Evolutionary conservation across 305 asterid genomes (phyloP), one percentile per base, ranked within the genome.

Genomic region (Solanum hybrid): DNA sequence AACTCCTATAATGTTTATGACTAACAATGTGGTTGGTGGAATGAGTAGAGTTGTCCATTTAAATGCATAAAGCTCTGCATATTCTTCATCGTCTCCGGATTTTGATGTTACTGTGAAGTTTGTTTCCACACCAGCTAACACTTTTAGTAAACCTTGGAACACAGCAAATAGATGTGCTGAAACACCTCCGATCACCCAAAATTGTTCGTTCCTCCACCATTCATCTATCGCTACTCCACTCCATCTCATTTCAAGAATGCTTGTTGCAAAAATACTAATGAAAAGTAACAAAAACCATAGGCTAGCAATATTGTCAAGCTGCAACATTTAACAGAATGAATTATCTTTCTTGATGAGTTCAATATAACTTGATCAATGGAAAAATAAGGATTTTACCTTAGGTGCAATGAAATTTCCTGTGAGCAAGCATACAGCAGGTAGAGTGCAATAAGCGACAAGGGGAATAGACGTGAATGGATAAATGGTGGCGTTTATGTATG

Each of bases 161-260:
- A 94, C 93, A 14, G 95, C 96, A 36, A 95, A 94, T 20, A 95
- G 91, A 86, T 95, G 97, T 0, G 97, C 92, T 0, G 96, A 95
- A 77, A 91, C 93, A 5, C 96, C 97, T 35, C 96, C 95, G 6
- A 95, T 95, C 51, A 95, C 97, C 96, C 97, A 94, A 64, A 95
- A 95, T 86, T 95, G 97, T 84, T 95, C 97, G 14, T 95, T 95
- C 79, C 95, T 92, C 97, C 96, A 95, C 95, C 93, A 92, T 69
- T 94, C 95, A 20, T 95, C 95, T 3, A 95, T 91, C 13, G 92
- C 89, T 3, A 93, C 95, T 13, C 93, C 94, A 8, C 97, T 93
- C 96, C 97, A 94, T 64, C 91, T 94, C 94, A 92, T 93, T 89
- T 95, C 97, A 22, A 94, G 92, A 86, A 94, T 86, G 42, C 95